Percentiles rank a stretch among this genome's conserved stretches.
phyloP scores from a whole-genome alignment of 495 filamentous ascomycete genomes.

The Xylaria curta region DNA sequence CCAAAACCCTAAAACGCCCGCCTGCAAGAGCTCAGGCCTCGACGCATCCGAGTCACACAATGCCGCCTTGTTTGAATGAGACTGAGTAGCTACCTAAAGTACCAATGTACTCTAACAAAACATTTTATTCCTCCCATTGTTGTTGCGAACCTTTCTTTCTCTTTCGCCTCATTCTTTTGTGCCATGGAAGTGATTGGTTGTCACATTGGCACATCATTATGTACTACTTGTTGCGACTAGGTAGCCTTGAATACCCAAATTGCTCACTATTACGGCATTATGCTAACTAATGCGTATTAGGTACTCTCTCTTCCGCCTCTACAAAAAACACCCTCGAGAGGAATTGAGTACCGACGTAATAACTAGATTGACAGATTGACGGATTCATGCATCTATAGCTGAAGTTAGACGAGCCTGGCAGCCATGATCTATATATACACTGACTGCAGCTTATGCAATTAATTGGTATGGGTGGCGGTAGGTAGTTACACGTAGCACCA shows the following conservation, averaged over 20 bases:
- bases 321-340: background rate
- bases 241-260: background rate
- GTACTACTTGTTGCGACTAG: too few species aligned
- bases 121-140: background rate
- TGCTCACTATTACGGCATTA: too few species aligned
- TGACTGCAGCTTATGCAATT: too few species aligned
- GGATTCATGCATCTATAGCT: too few species aligned
- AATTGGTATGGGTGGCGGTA: too few species aligned
- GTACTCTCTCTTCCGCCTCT: background rate
- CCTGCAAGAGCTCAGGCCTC: background rate
- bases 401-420: too few species aligned
- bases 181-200: background rate
- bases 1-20: background rate
- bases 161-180: background rate
- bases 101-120: background rate
- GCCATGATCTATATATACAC: too few species aligned
- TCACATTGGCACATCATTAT: too few species aligned
- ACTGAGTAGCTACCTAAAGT: background rate
- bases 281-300: too few species aligned
- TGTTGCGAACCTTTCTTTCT: background rate
- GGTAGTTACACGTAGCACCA: too few species aligned
- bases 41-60: slow-evolving; percentile 1
- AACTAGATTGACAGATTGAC: too few species aligned
- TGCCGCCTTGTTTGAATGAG: background rate
- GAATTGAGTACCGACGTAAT: too few species aligned